phyloP scores from a whole-genome alignment of 2,329 filamentous ascomycete species.

The Xylariaceae sp. region DNA sequence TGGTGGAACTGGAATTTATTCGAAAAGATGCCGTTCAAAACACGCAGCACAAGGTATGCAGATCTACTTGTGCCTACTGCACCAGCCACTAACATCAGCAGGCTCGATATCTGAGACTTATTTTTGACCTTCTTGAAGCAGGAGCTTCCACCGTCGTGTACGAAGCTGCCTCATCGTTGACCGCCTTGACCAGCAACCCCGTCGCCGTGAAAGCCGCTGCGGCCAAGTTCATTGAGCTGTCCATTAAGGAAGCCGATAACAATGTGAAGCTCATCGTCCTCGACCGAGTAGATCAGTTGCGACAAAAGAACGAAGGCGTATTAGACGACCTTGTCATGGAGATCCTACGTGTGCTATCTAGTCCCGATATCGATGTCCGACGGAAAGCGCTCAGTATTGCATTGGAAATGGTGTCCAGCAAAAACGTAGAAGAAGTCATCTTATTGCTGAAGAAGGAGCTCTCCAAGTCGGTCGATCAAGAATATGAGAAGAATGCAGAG shows the following conservation, averaged over 20 bases:
- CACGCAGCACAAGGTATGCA: slow-evolving; percentile 80
- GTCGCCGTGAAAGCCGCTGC: slow-evolving; percentile 97
- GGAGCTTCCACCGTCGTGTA: slow-evolving; percentile 94
- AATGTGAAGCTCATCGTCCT: slow-evolving; percentile 99
- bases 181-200: slow-evolving; percentile 90
- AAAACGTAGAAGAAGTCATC: slow-evolving; percentile 97
- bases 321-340: slow-evolving; percentile 97
- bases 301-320: slow-evolving; percentile 86
- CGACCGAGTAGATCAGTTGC: slow-evolving; percentile 86
- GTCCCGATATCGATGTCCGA: slow-evolving; percentile 93
- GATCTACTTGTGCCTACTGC: not conserved
- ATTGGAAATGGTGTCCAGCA: slow-evolving; percentile 97
- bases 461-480: slow-evolving; percentile 95
- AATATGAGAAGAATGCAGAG: slow-evolving; percentile 97
- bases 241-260: slow-evolving; percentile 97
- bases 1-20: slow-evolving; percentile 96
- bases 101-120: slow-evolving; percentile 89
- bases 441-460: slow-evolving; percentile 96
- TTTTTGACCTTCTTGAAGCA: slow-evolving; percentile 95
- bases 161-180: slow-evolving; percentile 93
- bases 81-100: slow-evolving; percentile 43
- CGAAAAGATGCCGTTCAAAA: slow-evolving; percentile 96
- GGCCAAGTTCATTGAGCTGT: slow-evolving; percentile 92
- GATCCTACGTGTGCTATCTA: slow-evolving; percentile 90
- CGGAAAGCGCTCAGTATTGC: slow-evolving; percentile 88